Base-by-base conservation (phyloP, 2,329 filamentous ascomycete genomes). In the Fusarium redolens region DNA sequence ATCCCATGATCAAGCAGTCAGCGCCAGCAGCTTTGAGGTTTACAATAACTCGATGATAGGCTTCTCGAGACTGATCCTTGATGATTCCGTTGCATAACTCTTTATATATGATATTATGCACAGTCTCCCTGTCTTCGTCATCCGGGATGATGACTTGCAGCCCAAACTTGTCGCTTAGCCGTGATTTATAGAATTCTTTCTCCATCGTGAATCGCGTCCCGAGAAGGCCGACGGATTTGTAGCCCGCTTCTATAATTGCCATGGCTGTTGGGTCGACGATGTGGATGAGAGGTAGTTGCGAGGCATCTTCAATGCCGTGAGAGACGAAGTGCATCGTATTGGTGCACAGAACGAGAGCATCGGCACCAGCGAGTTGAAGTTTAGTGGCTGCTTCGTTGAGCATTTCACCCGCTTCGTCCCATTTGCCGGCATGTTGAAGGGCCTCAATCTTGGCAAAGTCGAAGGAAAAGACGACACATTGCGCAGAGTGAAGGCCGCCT, bases 151-250 rank as follows among this genome's bases (percentile, higher is more conserved):
- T 44, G 2, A 75, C 72, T 0, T 45, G 3, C 2, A 78, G 33
- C 0, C 66, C 66, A 18, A 68, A 70, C 4, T 71, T 73, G 0
- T 68, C 55, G 0, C 11, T 22, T 1, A 79, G 30, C 0, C 75
- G 72, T 0, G 45, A 37, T 20, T 72, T 78, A 31, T 73, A 77
- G 33, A 79, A 78, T 0, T 72, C 68, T 20, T 75, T 73, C 8
- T 77, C 75, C 75, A 78, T 78, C 0, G 75, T 78, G 47, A 75
- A 76, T 1, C 66, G 57, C 0, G 76, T 79, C 3, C 77, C 76
- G 8, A 78, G 37, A 0, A 78, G 61, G 0, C 69, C 77, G 13
- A 73, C 68, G 1, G 62, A 56, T 33, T 61, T 65, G 47, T 61
- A 69, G 0, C 76, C 77, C 0, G 71, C 64, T 8, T 54, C 54